These are phyloP conservation scores for Auricularia auricula-judae DNA, from an alignment of 768 basidiomycete species.

Conservation along the genomic window DNA sequence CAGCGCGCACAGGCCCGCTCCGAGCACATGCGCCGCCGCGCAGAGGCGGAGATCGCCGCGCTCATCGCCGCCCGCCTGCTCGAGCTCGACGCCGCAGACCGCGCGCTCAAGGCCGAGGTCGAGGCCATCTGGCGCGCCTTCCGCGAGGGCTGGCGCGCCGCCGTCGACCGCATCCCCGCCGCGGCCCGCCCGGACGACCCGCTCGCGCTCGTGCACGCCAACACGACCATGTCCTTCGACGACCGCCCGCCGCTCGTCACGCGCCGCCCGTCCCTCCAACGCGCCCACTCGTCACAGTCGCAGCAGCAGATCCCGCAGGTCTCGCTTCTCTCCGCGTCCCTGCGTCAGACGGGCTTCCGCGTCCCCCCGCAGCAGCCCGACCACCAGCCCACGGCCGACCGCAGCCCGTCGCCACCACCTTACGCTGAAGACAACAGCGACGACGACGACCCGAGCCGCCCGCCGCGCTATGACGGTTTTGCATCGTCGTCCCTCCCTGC, in stretches of 20 bases:
- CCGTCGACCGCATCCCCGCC: not conserved
- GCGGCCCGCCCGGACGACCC: not conserved
- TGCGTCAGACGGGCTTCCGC: not conserved
- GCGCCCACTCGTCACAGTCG: not conserved
- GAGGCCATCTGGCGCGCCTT: slow-evolving; percentile 54
- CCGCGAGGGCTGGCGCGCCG: slow-evolving; percentile 25
- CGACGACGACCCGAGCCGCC: not conserved
- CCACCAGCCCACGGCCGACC: not conserved
- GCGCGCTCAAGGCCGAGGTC: slow-evolving; percentile 42
- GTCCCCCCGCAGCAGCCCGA: not conserved
- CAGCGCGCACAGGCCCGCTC: slow-evolving; percentile 46
- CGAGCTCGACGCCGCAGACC: slow-evolving; percentile 47
- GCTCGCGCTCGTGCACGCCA: not conserved
- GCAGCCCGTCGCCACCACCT: not conserved
- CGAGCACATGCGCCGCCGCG: slow-evolving; percentile 38
- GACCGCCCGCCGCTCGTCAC: not conserved
- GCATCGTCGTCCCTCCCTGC: not conserved
- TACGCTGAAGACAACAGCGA: not conserved
- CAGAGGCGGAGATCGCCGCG: slow-evolving; percentile 46
- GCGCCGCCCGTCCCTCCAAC: not conserved
- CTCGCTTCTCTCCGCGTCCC: not conserved
- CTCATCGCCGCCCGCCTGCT: slow-evolving; percentile 42
- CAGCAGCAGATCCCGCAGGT: not conserved
- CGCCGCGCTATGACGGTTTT: not conserved
- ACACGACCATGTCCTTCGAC: not conserved